phyloP scores from a whole-genome alignment of 2,329 filamentous ascomycete genomes.

The Setomelanomma holmii region DNA sequence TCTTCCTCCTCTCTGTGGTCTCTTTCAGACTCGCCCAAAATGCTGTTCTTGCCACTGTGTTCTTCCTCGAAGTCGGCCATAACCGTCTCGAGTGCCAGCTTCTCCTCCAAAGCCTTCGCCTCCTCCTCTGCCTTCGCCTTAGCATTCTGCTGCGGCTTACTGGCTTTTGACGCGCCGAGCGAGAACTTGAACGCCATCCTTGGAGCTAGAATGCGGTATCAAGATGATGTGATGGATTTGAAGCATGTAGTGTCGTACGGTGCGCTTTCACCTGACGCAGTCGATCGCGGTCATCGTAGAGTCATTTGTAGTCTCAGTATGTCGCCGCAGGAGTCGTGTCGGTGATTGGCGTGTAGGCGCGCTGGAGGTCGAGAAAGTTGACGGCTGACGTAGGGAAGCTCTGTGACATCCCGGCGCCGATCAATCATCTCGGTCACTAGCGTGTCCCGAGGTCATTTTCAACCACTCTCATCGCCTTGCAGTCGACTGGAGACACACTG shows the following conservation, averaged over 20 bases:
- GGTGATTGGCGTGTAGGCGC: no score
- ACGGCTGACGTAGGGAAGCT: conserved; percentile 14
- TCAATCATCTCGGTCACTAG: conserved; percentile 22
- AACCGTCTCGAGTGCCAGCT: conserved; percentile 38
- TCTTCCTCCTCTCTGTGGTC: conserved; percentile 28
- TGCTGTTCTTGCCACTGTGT: conserved; percentile 31
- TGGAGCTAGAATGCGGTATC: neutral
- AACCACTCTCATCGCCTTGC: no score
- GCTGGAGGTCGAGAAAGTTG: neutral
- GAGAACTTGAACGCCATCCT: conserved; percentile 43
- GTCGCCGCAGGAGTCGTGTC: no score
- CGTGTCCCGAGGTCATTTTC: conserved; percentile 10
- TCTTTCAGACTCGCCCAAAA: conserved; percentile 31
- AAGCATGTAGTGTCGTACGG: no score
- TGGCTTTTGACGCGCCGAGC: conserved; percentile 29
- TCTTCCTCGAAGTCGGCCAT: conserved; percentile 42
- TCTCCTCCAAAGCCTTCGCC: conserved; percentile 40
- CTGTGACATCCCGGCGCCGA: conserved; percentile 13
- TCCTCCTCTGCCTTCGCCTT: conserved; percentile 42
- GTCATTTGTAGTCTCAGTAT: no score
- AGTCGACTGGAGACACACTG: no score
- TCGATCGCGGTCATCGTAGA: no score
- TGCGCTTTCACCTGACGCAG: no score
- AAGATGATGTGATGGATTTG: neutral
- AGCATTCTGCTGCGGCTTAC: conserved; percentile 31